Percentiles rank a stretch among this genome's conserved stretches.
phyloP scores from a whole-genome alignment of 352 stramenopile genomes.

The Globisporangium uncinulatum region DNA sequence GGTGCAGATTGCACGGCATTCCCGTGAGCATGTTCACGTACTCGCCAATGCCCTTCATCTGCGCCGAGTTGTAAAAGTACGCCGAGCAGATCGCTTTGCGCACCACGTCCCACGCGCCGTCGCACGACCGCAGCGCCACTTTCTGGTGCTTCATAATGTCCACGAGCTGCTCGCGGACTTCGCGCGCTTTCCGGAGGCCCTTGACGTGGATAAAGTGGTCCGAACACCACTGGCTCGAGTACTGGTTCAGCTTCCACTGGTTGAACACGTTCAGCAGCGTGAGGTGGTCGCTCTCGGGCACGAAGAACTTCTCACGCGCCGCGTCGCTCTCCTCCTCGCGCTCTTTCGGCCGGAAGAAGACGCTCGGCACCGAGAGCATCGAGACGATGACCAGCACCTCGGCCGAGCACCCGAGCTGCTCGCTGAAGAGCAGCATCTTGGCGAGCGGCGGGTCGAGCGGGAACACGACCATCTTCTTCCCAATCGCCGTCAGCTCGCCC shows the following conservation, averaged over 20 bases:
- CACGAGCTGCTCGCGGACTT: slow-evolving; percentile 95
- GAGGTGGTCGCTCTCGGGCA: slow-evolving; percentile 97
- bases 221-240: slow-evolving; percentile 92
- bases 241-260: slow-evolving; percentile 93
- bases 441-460: slow-evolving; percentile 94
- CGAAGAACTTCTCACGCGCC: slow-evolving; percentile 98
- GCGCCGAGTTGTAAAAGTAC: slow-evolving; percentile 99
- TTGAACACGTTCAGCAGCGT: slow-evolving; percentile 97
- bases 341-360: slow-evolving; percentile 97
- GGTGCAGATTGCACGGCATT: slow-evolving; percentile 97
- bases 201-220: slow-evolving; percentile 98
- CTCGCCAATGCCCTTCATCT: slow-evolving; percentile 99
- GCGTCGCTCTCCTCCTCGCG: slow-evolving; percentile 97
- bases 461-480: slow-evolving; percentile 98
- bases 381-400: slow-evolving; percentile 96
- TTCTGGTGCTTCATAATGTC: slow-evolving; percentile 98
- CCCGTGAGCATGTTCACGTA: slow-evolving; percentile 99
- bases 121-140: slow-evolving; percentile 86
- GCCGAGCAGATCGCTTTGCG: slow-evolving; percentile 98
- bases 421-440: slow-evolving; percentile 96
- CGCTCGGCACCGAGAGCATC: slow-evolving; percentile 96
- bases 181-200: slow-evolving; percentile 83
- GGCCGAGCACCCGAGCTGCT: slow-evolving; percentile 90
- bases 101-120: slow-evolving; percentile 95
- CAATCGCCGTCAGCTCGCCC: slow-evolving; percentile 94